These are phyloP conservation scores for Bipolaris oryzae DNA, from an alignment of 2,329 filamentous ascomycete genomes.

Conservation along the genomic window DNA sequence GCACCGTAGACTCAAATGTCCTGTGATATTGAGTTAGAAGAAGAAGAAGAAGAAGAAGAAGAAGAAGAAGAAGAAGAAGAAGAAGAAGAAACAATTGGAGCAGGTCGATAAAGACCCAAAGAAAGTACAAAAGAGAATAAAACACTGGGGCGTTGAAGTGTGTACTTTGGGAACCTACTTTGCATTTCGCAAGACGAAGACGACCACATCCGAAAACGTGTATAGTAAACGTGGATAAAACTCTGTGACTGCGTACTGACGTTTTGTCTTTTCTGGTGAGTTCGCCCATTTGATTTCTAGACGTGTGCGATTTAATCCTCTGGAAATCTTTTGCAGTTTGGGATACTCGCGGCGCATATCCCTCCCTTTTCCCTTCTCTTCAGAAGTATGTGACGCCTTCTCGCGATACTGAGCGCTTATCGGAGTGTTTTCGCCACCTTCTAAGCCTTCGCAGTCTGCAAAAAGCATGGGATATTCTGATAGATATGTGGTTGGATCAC, in stretches of 20 bases:
- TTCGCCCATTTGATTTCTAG: constrained; percentile 16
- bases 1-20: too few species aligned
- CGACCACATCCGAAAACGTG: constrained; percentile 53
- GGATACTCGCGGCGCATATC: too few species aligned
- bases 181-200: constrained; percentile 51
- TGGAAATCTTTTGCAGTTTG: not conserved
- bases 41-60: too few species aligned
- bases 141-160: too few species aligned
- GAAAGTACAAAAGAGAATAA: too few species aligned
- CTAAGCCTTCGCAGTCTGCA: constrained; percentile 61
- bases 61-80: too few species aligned
- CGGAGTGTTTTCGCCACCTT: constrained; percentile 55
- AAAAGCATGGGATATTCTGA: constrained; percentile 54
- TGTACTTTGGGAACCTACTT: constrained; percentile 29
- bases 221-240: constrained; percentile 52
- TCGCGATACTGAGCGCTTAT: constrained; percentile 20
- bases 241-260: constrained; percentile 48
- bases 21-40: too few species aligned
- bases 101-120: too few species aligned
- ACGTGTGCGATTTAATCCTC: not conserved
- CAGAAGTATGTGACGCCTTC: not conserved
- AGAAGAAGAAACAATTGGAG: too few species aligned
- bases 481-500: constrained; percentile 53
- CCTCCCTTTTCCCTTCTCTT: too few species aligned
- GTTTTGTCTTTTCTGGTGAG: constrained; percentile 27